Conservation (phyloP, 73 alveolate species). For the Uronychia setigera region DNA sequence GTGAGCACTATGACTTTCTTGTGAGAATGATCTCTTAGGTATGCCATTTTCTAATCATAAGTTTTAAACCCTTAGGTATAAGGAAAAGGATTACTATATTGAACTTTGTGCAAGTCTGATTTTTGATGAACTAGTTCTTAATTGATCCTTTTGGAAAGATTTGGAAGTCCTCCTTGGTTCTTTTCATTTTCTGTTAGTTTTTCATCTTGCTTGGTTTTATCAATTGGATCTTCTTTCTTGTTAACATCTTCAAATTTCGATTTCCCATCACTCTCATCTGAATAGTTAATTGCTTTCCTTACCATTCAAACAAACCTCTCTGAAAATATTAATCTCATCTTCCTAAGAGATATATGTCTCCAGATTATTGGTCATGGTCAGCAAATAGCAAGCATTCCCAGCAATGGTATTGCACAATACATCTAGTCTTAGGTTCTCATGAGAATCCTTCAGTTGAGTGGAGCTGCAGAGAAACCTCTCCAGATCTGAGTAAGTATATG, state of each 20-base stretch:
- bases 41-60: not conserved
- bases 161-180: slow-evolving; percentile 32
- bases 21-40: not conserved
- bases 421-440: slow-evolving; percentile 24
- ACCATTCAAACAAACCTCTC: not conserved
- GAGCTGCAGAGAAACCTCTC: slow-evolving; percentile 14
- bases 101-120: not conserved
- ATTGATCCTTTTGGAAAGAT: not conserved
- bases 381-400: slow-evolving; percentile 43
- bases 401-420: slow-evolving; percentile 64
- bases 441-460: not conserved
- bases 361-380: slow-evolving; percentile 34
- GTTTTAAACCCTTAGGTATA: not conserved
- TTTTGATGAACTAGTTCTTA: not conserved
- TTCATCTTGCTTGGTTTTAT: not conserved
- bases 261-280: slow-evolving; percentile 1
- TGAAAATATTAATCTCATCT: slow-evolving; percentile 37
- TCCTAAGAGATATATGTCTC: slow-evolving; percentile 14
- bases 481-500: slow-evolving; percentile 83
- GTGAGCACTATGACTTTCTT: slow-evolving; percentile 69
- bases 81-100: too few species aligned
- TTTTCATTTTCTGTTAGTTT: too few species aligned
- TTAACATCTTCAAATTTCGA: too few species aligned
- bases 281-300: not conserved
- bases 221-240: not conserved